These are phyloP conservation scores for Volvox africanus DNA, from an alignment of 139 green algal species.

Conservation along the genomic window DNA sequence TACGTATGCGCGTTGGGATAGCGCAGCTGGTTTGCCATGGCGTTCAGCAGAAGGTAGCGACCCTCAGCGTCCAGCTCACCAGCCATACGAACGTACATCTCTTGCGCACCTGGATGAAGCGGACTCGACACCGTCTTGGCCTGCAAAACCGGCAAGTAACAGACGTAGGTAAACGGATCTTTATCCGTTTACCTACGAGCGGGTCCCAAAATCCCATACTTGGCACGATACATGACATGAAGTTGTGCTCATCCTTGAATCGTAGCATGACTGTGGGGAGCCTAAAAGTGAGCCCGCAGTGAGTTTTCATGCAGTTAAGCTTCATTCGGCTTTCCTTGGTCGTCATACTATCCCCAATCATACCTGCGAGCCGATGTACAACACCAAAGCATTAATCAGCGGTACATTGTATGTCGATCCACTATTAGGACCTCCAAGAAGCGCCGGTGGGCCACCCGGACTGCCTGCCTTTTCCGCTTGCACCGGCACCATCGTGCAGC, in stretches of 20 bases:
- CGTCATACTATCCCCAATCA: not conserved
- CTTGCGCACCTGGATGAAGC: conserved; percentile 45
- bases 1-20: conserved; percentile 99
- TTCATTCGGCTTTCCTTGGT: no score
- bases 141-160: not conserved
- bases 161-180: no score
- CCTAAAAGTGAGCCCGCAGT: no score
- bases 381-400: conserved; percentile 92
- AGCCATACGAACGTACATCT: conserved; percentile 59
- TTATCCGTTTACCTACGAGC: no score
- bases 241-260: no score
- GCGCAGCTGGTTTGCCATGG: conserved; percentile 98
- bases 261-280: no score
- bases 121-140: conserved; percentile 43
- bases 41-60: conserved; percentile 97
- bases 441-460: not conserved
- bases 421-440: not conserved
- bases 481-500: conserved; percentile 65
- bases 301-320: no score
- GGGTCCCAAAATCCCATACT: no score
- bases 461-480: conserved; percentile 17
- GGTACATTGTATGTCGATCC: conserved; percentile 85
- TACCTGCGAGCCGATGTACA: conserved; percentile 89
- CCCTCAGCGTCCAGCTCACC: conserved; percentile 92
- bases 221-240: no score